A percentile compares a stretch with the other conserved stretches of the same genome.
These are phyloP conservation scores for Brassica incana DNA, from an alignment of 345 rosid genomes.

Conservation along the genomic window DNA sequence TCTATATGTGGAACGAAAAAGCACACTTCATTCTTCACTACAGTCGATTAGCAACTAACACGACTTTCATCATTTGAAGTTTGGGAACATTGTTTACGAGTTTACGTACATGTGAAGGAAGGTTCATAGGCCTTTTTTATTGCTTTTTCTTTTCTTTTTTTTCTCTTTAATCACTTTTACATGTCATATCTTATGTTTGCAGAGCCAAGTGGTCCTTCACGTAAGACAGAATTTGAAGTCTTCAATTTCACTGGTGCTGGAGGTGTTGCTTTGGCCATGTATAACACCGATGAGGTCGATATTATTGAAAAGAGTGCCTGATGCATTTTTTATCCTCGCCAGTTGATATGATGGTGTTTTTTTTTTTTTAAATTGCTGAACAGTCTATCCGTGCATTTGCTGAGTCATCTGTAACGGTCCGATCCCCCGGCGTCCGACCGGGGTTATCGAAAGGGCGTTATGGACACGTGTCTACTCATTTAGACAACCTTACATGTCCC, in stretches of 20 bases:
- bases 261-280: constrained; percentile 89
- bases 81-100: background rate
- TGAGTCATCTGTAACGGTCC: too few relatives aligned
- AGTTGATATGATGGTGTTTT: constrained; percentile 11
- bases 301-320: constrained; percentile 7
- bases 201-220: constrained; percentile 66
- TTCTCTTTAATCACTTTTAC: background rate
- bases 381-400: constrained; percentile 83
- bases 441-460: too few relatives aligned
- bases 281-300: constrained; percentile 88
- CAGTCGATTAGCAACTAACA: background rate
- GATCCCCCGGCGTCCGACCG: too few relatives aligned
- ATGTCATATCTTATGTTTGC: constrained; percentile 31
- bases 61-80: background rate
- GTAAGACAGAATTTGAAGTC: constrained; percentile 70
- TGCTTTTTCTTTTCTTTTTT: background rate
- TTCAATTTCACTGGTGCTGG: constrained; percentile 76
- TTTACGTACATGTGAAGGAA: background rate
- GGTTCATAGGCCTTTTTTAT: background rate
- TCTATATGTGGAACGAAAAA: constrained; percentile 1
- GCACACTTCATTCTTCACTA: background rate
- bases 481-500: too few relatives aligned
- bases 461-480: too few relatives aligned
- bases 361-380: constrained; percentile 6
- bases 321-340: background rate